Percentiles rank a stretch among this genome's conserved stretches.
phyloP scores from a whole-genome alignment of 164 flowering plant genomes.

The Warburgia ugandensis region DNA sequence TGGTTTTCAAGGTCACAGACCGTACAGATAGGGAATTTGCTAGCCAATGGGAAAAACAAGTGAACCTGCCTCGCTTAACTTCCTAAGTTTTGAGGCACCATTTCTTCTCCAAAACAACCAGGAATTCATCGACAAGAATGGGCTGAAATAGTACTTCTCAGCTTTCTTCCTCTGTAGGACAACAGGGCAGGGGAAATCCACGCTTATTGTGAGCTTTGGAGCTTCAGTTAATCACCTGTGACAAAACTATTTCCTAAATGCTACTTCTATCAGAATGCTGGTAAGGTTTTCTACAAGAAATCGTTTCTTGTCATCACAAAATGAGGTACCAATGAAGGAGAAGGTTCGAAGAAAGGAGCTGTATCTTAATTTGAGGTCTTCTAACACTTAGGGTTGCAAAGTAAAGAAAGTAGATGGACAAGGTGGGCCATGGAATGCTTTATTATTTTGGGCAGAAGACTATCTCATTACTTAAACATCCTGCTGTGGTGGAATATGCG shows the following conservation, averaged over 20 bases:
- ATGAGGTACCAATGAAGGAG: conserved; percentile 69
- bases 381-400: conserved; percentile 91
- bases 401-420: conserved; percentile 96
- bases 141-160: conserved; percentile 51
- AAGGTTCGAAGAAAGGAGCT: conserved; percentile 71
- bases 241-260: conserved; percentile 58
- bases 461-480: conserved; percentile 55
- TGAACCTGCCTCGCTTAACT: conserved; percentile 39
- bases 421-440: conserved; percentile 97
- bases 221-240: conserved; percentile 32
- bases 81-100: conserved; percentile 77
- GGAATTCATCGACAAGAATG: conserved; percentile 53
- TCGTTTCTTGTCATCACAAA: conserved; percentile 96
- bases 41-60: conserved; percentile 65
- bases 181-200: conserved; percentile 90
- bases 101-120: conserved; percentile 85
- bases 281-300: conserved; percentile 97
- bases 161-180: conserved; percentile 92
- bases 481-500: conserved; percentile 93
- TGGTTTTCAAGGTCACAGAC: conserved; percentile 65
- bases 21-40: conserved; percentile 79
- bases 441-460: conserved; percentile 87
- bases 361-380: conserved; percentile 69
- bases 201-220: conserved; percentile 93
- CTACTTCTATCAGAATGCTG: conserved; percentile 89